Conservation (phyloP, 139 green algal genomes). For the Coelastrella sp. region DNA sequence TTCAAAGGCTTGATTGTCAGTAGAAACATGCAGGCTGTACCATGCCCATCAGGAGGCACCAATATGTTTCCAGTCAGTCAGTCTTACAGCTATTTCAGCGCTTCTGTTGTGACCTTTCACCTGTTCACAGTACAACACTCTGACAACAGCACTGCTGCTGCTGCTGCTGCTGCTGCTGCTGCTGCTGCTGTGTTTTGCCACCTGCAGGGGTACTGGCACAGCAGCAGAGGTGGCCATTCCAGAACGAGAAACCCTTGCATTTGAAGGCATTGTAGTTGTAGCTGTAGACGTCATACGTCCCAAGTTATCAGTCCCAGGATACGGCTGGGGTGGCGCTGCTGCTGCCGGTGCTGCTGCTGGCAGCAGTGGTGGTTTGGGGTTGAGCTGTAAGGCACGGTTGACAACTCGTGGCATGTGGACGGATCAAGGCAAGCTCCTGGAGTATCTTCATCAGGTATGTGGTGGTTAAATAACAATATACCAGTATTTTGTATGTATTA, state of each 20-base stretch:
- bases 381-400: slow-evolving; percentile 71
- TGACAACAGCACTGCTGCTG: too few relatives aligned
- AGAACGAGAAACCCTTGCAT: slow-evolving; percentile 85
- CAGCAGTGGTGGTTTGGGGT: neutral
- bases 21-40: too few relatives aligned
- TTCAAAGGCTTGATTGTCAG: neutral
- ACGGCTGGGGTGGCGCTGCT: neutral
- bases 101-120: too few relatives aligned
- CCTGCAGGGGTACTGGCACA: slow-evolving; percentile 76
- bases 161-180: too few relatives aligned
- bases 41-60: too few relatives aligned
- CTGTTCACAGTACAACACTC: too few relatives aligned
- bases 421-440: slow-evolving; percentile 80
- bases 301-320: neutral
- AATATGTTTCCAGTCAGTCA: too few relatives aligned
- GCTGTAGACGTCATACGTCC: slow-evolving; percentile 80
- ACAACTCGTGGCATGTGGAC: slow-evolving; percentile 95
- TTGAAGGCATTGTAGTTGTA: slow-evolving; percentile 93
- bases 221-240: slow-evolving; percentile 89
- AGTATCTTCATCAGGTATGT: slow-evolving; percentile 74
- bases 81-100: too few relatives aligned
- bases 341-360: neutral
- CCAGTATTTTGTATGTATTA: too few relatives aligned
- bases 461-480: too few relatives aligned
- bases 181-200: neutral